Evolutionary conservation across 768 basidiomycete genomes (phyloP).

Genomic region (Artomyces pyxidatus): DNA sequence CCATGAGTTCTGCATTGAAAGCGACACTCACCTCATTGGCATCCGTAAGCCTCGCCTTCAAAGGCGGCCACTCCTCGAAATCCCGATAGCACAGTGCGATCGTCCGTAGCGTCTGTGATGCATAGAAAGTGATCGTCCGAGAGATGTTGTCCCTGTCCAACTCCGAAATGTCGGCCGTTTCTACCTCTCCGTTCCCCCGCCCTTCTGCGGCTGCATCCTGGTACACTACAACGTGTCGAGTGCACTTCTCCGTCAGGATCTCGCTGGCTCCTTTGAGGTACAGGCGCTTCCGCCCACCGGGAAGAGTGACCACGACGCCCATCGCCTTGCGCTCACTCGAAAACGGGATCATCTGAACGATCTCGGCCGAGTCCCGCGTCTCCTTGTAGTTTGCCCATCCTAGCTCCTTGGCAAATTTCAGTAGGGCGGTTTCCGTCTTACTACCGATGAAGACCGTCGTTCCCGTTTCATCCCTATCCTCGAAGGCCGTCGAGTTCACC

Average conservation of each 20-base stretch:
- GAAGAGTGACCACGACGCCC: constrained; percentile 74
- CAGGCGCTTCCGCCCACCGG: constrained; percentile 50
- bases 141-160: constrained; percentile 74
- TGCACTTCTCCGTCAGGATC: constrained; percentile 76
- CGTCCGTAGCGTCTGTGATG: constrained; percentile 91
- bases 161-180: constrained; percentile 54
- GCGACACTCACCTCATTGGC: constrained; percentile 52
- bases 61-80: constrained; percentile 79
- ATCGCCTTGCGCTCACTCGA: constrained; percentile 91
- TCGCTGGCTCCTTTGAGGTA: constrained; percentile 94
- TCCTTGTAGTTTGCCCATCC: constrained; percentile 67
- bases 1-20: too few relatives aligned
- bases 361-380: constrained; percentile 48
- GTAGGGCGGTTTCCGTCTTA: constrained; percentile 92
- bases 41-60: constrained; percentile 29
- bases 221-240: constrained; percentile 61
- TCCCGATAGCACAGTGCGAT: constrained; percentile 93
- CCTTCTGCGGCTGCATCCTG: constrained; percentile 22
- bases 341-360: constrained; percentile 90
- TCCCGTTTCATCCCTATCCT: constrained; percentile 62
- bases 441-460: constrained; percentile 69
- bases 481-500: constrained; percentile 92
- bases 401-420: constrained; percentile 77
- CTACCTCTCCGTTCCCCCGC: constrained; percentile 29
- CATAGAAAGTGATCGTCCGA: constrained; percentile 95